These are phyloP conservation scores for Colletotrichum acutatum DNA, from an alignment of 2,329 filamentous ascomycete species.

Conservation along the genomic window DNA sequence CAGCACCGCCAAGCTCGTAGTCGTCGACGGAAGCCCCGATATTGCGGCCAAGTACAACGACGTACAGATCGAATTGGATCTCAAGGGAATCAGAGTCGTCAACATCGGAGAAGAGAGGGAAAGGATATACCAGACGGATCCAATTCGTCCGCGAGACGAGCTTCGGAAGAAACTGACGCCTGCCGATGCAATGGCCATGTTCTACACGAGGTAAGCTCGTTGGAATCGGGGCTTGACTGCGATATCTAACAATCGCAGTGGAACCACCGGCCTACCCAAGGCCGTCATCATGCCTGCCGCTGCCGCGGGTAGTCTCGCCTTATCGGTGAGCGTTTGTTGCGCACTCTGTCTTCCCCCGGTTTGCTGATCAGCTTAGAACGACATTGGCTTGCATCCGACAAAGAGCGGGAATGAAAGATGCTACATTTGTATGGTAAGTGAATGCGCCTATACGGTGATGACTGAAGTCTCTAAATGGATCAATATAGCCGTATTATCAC, in stretches of 20 bases:
- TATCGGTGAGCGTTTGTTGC: not conserved
- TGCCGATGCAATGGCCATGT: slow-evolving; percentile 68
- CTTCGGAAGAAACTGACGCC: slow-evolving; percentile 63
- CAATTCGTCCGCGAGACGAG: slow-evolving; percentile 64
- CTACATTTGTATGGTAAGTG: slow-evolving; percentile 29
- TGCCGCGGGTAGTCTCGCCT: slow-evolving; percentile 44
- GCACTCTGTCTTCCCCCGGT: not conserved
- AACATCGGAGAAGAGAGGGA: slow-evolving; percentile 51
- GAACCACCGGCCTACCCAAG: slow-evolving; percentile 82
- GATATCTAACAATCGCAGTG: slow-evolving; percentile 51
- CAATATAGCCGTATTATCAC: slow-evolving; percentile 66
- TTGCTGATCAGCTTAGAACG: not conserved
- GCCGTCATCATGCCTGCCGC: slow-evolving; percentile 70
- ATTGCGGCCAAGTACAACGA: slow-evolving; percentile 68
- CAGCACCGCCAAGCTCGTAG: slow-evolving; percentile 63
- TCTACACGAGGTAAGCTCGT: slow-evolving; percentile 67
- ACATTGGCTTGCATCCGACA: not conserved
- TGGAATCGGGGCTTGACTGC: fast-evolving
- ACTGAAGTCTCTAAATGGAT: not conserved
- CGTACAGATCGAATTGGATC: slow-evolving; percentile 62
- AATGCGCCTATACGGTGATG: fast-evolving
- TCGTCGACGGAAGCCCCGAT: slow-evolving; percentile 67
- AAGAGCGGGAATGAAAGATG: not conserved
- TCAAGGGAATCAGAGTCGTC: slow-evolving; percentile 64
- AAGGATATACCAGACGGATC: slow-evolving; percentile 56